Evolutionary conservation across 148 eudicot species (phyloP), one percentile per base, ranked within the genome.

Genomic region (Rhododendron kiyosumense): DNA sequence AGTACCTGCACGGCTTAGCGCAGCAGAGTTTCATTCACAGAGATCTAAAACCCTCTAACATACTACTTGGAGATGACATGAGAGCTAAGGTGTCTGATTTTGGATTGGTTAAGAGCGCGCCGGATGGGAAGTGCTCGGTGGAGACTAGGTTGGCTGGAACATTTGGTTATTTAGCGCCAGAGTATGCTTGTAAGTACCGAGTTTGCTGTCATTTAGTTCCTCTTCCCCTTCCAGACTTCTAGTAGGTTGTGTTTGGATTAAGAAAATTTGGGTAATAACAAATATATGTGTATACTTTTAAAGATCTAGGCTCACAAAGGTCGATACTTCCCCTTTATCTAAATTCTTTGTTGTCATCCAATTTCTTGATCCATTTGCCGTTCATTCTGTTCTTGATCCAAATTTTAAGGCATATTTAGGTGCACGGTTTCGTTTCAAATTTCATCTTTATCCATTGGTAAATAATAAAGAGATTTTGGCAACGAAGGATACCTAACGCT

Each of bases 31-130:
- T 90, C 69, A 90, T 90, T 82, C 91, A 90, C 51, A 90, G 91
- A 85, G 91, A 90, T 88, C 83, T 90, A 41, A 90, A 90, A 74
- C 88, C 91, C 2, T 75, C 89, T 11, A 90, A 90, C 63, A 88
- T 90, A 80, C 88, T 90, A 81, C 88, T 90, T 32, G 86, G 89
- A 2, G 89, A 90, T 71, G 90, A 90, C 84, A 86, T 86, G 88
- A 90, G 91, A 84, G 91, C 91, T 2, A 90, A 90, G 81, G 91
- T 90, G 84, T 89, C 91, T 0, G 91, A 90, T 90, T 90, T 90
- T 69, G 91, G 91, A 38, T 84, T 90, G 86, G 91, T 90, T 3
- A 90, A 67, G 63, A 88, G 86, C 73, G 88, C 91, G 9, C 91
- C 90, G 0, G 90, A 88, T 14, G 91, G 91, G 4, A 90, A 90